Evolutionary conservation across 306 rosid species (phyloP).

Genomic region (Abrus pulchellus): DNA sequence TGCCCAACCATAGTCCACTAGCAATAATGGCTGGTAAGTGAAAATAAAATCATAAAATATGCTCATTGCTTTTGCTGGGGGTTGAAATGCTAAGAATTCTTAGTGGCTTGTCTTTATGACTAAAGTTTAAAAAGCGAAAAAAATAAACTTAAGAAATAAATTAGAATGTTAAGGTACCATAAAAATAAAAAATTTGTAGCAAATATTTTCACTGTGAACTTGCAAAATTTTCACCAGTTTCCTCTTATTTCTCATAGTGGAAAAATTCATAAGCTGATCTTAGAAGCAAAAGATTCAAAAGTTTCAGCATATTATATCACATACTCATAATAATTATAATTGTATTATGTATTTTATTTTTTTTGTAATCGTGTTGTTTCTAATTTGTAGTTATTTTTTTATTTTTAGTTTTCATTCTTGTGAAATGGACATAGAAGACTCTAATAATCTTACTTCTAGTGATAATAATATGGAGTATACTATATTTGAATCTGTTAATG

Average conservation of each 20-base stretch:
- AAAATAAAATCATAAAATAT: constrained; percentile 25
- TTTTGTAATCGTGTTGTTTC: too few species aligned
- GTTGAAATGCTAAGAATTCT: background rate
- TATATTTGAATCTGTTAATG: too few species aligned
- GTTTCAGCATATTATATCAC: constrained; percentile 50
- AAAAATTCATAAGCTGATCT: constrained; percentile 75
- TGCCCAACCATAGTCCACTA: constrained; percentile 5
- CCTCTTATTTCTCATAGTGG: constrained; percentile 95
- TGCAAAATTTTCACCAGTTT: constrained; percentile 57
- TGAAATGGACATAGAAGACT: too few species aligned
- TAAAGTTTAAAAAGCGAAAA: background rate
- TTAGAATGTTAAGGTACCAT: background rate
- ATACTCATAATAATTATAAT: too few species aligned
- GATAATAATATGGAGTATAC: too few species aligned
- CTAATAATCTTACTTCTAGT: too few species aligned
- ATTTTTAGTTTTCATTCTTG: too few species aligned
- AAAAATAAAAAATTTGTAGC: background rate
- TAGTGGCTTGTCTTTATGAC: background rate
- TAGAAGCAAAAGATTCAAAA: constrained; percentile 87
- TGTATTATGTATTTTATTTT: too few species aligned
- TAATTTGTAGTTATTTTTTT: too few species aligned
- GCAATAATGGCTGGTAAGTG: background rate
- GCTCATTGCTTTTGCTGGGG: constrained; percentile 11
- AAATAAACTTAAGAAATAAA: too few species aligned
- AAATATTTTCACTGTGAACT: background rate